Conservation (phyloP, 2,329 filamentous ascomycete genomes). For the Neofusicoccum sp. region DNA sequence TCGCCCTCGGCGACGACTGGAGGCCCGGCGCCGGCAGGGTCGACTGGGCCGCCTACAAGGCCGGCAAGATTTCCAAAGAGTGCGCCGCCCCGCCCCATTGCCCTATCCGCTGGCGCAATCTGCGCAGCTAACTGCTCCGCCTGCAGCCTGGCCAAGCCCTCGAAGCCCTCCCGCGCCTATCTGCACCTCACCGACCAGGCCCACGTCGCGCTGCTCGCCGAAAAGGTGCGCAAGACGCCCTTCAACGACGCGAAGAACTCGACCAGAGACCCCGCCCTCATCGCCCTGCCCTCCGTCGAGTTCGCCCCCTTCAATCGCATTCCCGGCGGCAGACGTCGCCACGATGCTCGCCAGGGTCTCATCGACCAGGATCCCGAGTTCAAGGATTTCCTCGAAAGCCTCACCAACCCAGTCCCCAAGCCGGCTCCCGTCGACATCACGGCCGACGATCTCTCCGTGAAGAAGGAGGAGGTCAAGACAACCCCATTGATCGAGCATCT, state of each 20-base stretch:
- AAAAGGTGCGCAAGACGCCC: conserved; percentile 66
- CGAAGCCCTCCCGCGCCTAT: conserved; percentile 78
- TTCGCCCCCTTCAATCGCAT: conserved; percentile 83
- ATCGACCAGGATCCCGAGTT: conserved; percentile 98
- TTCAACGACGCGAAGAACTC: conserved; percentile 86
- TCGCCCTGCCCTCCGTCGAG: conserved; percentile 79
- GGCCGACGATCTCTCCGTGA: conserved; percentile 51
- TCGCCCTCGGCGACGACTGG: conserved; percentile 78
- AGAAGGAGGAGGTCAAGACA: conserved; percentile 69
- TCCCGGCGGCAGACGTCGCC: conserved; percentile 71
- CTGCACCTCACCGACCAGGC: conserved; percentile 76
- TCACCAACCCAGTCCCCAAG: conserved; percentile 74
- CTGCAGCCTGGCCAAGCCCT: conserved; percentile 77
- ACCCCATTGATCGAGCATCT: conserved; percentile 90
- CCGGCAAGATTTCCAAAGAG: conserved; percentile 83
- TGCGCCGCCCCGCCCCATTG: conserved; percentile 47
- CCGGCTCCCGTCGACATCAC: conserved; percentile 52
- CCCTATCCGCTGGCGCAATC: neutral
- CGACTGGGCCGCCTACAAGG: conserved; percentile 77
- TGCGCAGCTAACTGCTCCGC: neutral
- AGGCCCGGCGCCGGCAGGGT: conserved; percentile 76
- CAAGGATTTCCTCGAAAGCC: conserved; percentile 84
- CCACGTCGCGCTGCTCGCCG: conserved; percentile 67
- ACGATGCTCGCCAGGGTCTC: conserved; percentile 85
- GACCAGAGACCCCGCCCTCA: conserved; percentile 68